Evolutionary conservation across 495 filamentous ascomycete genomes (phyloP), one percentile per base, ranked within the genome.

Genomic region (Penicillium egyptiacum): DNA sequence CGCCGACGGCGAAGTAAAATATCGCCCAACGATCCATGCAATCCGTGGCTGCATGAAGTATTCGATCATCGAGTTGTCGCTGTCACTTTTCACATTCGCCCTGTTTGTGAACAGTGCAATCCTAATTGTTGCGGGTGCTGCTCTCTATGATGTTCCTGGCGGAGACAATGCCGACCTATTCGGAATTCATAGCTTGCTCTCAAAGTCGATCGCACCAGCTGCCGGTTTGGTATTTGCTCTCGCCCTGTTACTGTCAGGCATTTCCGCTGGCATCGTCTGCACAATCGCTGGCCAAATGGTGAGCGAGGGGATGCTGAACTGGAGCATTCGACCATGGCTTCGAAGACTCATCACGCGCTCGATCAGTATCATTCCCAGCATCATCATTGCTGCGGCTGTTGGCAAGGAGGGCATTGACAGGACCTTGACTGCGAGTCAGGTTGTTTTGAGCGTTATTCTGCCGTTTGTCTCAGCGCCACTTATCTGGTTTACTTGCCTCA

Each of bases 31-130:
- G 3, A 76, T 93, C 12, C 71, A 82, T 4, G 91, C 92, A 7
- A 92, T 96, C 57, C 83, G 79, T 5, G 80, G 85, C 63, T 95
- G 88, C 59, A 79, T 96, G 62, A 86, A 85, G 50, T 93, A 92
- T 71, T 90, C 88, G 8, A 88, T 92, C 72, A 77, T 83, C 11
- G 88, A 91, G 63, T 78, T 95, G 26, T 68, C 83, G 33, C 59
- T 93, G 31, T 89, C 88, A 0, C 85, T 96, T n/a, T 90, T 92
- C 65, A 90, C 90, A 17, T 94, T 95, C 65, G 92, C 92, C 7
- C 83, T 96, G n/a, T 96, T 96, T 60, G 90, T 96, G 64, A 96
- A 96, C 74, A 88, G 84, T 56, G 81, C 92, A 53, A 96, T 96
- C 64, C 84, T 96, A 45, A 94, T 96, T 67, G 88, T 92, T 19